These are phyloP conservation scores for Colletotrichum incanum DNA, from an alignment of 2,329 filamentous ascomycete genomes.

Conservation along the genomic window DNA sequence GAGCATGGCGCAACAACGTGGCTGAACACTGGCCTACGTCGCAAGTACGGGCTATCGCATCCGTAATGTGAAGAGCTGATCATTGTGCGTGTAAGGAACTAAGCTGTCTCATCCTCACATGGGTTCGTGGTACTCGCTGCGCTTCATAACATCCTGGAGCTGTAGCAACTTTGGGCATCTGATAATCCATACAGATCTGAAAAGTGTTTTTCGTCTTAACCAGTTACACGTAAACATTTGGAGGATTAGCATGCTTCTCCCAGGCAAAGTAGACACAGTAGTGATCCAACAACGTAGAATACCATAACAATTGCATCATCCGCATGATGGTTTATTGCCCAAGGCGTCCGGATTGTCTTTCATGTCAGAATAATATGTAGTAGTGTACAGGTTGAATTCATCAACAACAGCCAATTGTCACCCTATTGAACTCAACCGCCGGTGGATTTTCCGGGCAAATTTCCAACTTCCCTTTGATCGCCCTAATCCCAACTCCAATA, in stretches of 20 bases:
- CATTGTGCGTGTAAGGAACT: no score
- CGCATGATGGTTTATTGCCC: neutral
- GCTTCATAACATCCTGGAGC: neutral
- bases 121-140: no score
- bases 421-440: conserved; percentile 5
- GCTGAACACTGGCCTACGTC: neutral
- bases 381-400: conserved; percentile 31
- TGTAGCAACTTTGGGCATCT: neutral
- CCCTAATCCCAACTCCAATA: conserved; percentile 37
- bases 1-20: neutral
- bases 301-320: neutral
- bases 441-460: conserved; percentile 17
- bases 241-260: neutral
- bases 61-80: neutral
- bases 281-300: neutral
- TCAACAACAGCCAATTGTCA: conserved; percentile 7
- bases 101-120: neutral
- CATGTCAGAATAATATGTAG: conserved; percentile 11
- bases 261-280: neutral
- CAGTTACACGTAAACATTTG: no score
- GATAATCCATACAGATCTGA: neutral
- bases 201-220: neutral
- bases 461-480: conserved; percentile 11
- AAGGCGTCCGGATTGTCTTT: conserved; percentile 17
- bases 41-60: no score